A percentile compares a stretch with the other conserved stretches of the same genome.
Evolutionary conservation across 2,329 filamentous ascomycete species (phyloP).

Genomic region (Fusarium penzigii): DNA sequence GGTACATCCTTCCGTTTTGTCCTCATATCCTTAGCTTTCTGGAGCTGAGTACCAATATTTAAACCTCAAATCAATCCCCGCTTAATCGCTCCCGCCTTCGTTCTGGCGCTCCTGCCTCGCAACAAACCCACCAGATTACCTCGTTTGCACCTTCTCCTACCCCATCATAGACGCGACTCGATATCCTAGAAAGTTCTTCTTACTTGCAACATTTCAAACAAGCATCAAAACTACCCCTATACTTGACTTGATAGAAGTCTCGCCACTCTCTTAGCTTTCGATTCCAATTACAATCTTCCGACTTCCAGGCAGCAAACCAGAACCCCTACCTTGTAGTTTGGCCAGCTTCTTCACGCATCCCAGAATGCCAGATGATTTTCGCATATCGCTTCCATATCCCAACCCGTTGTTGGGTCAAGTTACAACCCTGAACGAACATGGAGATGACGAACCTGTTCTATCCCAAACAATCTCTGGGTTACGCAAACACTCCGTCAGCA

Average conservation of each 20-base stretch:
- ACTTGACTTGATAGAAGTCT: neutral
- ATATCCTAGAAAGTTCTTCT: neutral
- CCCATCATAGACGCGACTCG: neutral
- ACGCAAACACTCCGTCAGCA: constrained; percentile 25
- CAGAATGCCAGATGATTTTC: constrained; percentile 31
- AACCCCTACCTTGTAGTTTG: neutral
- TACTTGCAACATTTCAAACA: neutral
- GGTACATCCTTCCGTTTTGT: neutral
- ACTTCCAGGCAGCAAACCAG: neutral
- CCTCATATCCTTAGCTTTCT: too few species aligned
- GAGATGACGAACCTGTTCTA: constrained; percentile 1
- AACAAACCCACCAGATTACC: too few species aligned
- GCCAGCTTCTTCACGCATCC: neutral
- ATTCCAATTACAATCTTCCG: neutral
- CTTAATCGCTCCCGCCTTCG: neutral
- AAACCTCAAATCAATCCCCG: neutral
- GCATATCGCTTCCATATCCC: constrained; percentile 36
- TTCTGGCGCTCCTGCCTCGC: neutral
- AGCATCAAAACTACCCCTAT: neutral
- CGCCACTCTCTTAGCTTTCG: neutral
- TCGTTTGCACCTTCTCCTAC: neutral
- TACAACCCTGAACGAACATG: constrained; percentile 15
- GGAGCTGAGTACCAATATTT: too few species aligned
- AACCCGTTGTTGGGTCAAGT: constrained; percentile 36
- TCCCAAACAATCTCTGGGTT: constrained; percentile 14